Percentiles rank a stretch among this genome's conserved stretches.
Evolutionary conservation across 495 filamentous ascomycete genomes (phyloP).

Genomic region (Rostrohypoxylon terebratum): DNA sequence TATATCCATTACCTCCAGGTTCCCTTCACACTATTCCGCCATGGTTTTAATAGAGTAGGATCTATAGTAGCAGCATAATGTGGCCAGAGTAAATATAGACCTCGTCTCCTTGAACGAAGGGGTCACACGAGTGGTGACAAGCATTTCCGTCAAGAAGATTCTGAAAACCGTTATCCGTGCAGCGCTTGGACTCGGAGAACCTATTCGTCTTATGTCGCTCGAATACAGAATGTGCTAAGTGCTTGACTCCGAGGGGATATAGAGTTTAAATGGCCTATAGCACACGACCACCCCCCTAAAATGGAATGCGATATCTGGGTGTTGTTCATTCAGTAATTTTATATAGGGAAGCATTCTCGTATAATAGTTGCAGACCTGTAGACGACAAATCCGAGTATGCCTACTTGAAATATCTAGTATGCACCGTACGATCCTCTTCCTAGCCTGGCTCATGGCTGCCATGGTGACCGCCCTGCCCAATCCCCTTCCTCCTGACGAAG

Average conservation of each 20-base stretch:
- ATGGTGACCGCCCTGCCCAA: constrained; percentile 1
- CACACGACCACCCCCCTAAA: not conserved
- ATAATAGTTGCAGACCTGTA: not conserved
- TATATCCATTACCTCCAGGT: not conserved
- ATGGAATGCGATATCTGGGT: not conserved
- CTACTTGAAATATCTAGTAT: constrained; percentile 17
- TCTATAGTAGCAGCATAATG: not conserved
- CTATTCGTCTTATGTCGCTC: constrained; percentile 6
- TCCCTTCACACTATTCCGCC: not conserved
- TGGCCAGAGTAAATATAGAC: not conserved
- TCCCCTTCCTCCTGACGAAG: not conserved
- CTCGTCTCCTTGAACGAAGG: not conserved
- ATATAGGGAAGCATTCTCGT: not conserved
- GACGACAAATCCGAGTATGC: not conserved
- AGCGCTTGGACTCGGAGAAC: not conserved
- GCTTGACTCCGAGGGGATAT: constrained; percentile 1
- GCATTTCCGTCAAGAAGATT: not conserved
- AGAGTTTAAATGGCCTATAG: not conserved
- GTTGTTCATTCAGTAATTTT: not conserved
- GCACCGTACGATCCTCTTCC: constrained; percentile 11
- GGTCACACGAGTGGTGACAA: constrained; percentile 1
- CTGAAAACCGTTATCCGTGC: not conserved
- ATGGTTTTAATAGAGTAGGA: not conserved
- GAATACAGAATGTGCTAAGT: not conserved
- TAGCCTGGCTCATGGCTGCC: constrained; percentile 4